phyloP scores from a whole-genome alignment of 2,329 filamentous ascomycete species.

The Xylariaceae sp. region DNA sequence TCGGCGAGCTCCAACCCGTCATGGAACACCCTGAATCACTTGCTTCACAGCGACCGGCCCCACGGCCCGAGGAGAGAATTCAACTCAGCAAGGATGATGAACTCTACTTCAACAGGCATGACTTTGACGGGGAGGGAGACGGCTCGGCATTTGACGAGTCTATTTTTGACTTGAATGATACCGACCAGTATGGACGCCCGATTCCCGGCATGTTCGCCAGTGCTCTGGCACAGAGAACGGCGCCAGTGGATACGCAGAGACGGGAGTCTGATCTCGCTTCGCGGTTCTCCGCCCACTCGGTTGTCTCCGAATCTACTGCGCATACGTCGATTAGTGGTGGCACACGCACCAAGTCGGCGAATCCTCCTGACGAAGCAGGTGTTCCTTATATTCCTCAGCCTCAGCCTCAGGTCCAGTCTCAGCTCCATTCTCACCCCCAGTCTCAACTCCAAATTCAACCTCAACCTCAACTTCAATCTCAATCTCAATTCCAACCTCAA shows the following conservation, averaged over 20 bases:
- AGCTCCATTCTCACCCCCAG: no score
- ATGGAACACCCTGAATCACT: conserved; percentile 17
- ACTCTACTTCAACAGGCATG: conserved; percentile 63
- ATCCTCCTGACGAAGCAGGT: conserved; percentile 14
- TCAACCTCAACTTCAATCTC: no score
- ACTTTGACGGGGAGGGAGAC: conserved; percentile 48
- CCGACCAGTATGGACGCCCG: conserved; percentile 56
- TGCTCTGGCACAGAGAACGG: conserved; percentile 44
- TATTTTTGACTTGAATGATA: conserved; percentile 65
- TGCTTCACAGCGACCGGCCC: conserved; percentile 18
- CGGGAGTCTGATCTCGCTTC: conserved; percentile 45
- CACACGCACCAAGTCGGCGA: conserved; percentile 23
- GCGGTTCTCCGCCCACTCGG: conserved; percentile 41
- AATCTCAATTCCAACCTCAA: conserved; percentile 12
- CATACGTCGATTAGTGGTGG: conserved; percentile 46
- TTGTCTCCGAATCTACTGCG: conserved; percentile 43
- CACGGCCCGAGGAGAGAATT: conserved; percentile 13
- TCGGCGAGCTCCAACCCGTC: conserved; percentile 34
- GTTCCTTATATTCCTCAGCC: conserved; percentile 8
- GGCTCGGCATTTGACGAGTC: conserved; percentile 63
- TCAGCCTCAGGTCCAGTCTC: conserved; percentile 4
- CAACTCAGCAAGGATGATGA: conserved; percentile 48
- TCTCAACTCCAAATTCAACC: no score
- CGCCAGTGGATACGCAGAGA: conserved; percentile 34
- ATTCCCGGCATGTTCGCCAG: conserved; percentile 54